A percentile compares a stretch with the other conserved stretches of the same genome.
These are phyloP conservation scores for Monosporozyma aerobia DNA, from an alignment of 805 yeast genomes.

Conservation along the genomic window DNA sequence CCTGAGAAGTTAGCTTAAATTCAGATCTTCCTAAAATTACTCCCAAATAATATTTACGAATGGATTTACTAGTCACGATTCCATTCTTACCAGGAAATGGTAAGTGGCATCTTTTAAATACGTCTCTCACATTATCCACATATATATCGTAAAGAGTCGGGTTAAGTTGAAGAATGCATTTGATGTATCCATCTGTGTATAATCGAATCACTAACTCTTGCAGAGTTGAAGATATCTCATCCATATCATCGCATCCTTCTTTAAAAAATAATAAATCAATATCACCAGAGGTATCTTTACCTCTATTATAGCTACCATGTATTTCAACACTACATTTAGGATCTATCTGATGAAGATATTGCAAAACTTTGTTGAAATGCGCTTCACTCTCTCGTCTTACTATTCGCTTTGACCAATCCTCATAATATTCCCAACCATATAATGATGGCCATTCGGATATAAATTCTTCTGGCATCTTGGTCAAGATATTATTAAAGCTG, in stretches of 20 bases:
- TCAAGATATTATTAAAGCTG: slow-evolving; percentile 14
- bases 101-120: slow-evolving; percentile 7
- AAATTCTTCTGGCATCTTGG: slow-evolving; percentile 14
- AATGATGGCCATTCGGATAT: slow-evolving; percentile 21
- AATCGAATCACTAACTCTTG: slow-evolving; percentile 15
- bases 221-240: slow-evolving; percentile 13
- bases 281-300: slow-evolving; percentile 21
- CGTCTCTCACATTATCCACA: slow-evolving; percentile 7
- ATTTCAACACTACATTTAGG: slow-evolving; percentile 16
- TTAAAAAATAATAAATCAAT: slow-evolving; percentile 26
- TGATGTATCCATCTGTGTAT: slow-evolving; percentile 13
- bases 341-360: slow-evolving; percentile 14
- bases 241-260: slow-evolving; percentile 16
- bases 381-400: slow-evolving; percentile 19
- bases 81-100: slow-evolving; percentile 1
- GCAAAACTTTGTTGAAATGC: slow-evolving; percentile 14
- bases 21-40: slow-evolving; percentile 8
- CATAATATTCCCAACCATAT: slow-evolving; percentile 27
- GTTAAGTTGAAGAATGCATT: slow-evolving; percentile 21
- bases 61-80: slow-evolving; percentile 2
- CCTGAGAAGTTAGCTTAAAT: background rate
- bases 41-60: slow-evolving; percentile 19
- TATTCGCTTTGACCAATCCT: slow-evolving; percentile 24
- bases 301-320: slow-evolving; percentile 27
- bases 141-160: slow-evolving; percentile 8